Conservation (phyloP, 2,329 filamentous ascomycete species). For the Xylaria sp. region DNA sequence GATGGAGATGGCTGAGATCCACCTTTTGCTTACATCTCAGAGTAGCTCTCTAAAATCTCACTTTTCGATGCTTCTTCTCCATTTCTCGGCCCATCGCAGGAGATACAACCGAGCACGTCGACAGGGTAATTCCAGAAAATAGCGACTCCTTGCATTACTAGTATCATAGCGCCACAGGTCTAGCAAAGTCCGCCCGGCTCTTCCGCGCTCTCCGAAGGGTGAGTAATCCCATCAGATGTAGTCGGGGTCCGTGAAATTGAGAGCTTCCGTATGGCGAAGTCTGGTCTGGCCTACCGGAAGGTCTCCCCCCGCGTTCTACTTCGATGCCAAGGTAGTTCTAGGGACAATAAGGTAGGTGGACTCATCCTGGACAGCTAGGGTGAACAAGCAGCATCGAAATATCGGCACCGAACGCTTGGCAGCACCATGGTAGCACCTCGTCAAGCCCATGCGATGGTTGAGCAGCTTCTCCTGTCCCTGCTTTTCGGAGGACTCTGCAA, state of each 20-base stretch:
- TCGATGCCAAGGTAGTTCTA: conserved; percentile 11
- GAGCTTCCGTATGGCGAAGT: not conserved
- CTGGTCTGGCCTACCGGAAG: not conserved
- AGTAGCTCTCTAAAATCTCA: not conserved
- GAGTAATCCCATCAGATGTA: conserved; percentile 8
- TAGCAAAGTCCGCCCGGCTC: not conserved
- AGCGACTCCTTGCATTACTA: not conserved
- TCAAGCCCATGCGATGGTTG: conserved; percentile 1
- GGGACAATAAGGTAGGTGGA: conserved; percentile 23
- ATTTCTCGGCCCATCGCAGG: not conserved
- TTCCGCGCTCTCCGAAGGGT: not conserved
- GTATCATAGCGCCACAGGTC: not conserved
- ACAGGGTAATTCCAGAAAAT: not conserved
- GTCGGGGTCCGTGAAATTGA: conserved; percentile 1
- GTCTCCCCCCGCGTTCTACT: conserved; percentile 2
- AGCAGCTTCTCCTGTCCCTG: not conserved
- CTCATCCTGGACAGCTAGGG: conserved; percentile 18
- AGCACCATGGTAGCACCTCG: conserved; percentile 3
- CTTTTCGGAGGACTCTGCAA: not conserved
- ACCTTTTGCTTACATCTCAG: not conserved
- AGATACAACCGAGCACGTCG: not conserved
- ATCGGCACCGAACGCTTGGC: conserved; percentile 14
- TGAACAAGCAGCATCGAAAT: conserved; percentile 9
- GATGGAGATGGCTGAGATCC: not conserved
- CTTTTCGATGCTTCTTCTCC: not conserved